Conservation (phyloP, 1,284 basidiomycete genomes). For the Ceratobasidium sp. region DNA sequence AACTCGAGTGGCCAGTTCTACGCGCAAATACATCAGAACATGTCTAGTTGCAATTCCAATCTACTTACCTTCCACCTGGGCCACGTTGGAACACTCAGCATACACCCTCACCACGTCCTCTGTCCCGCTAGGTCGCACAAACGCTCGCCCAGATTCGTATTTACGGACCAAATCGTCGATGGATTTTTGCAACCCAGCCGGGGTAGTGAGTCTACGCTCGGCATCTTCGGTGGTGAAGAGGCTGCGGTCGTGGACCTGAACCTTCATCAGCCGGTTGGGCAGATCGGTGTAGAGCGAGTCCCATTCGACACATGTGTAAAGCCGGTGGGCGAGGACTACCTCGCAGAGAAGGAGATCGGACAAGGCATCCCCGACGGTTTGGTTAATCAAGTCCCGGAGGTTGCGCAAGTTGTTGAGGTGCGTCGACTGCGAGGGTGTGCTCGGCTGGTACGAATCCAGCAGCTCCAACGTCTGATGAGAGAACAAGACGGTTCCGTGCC, state of each 20-base stretch:
- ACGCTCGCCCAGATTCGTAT: conserved; percentile 88
- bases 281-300: conserved; percentile 94
- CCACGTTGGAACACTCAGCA: conserved; percentile 85
- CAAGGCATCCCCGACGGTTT: conserved; percentile 97
- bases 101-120: conserved; percentile 99
- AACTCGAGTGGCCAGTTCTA: conserved; percentile 85
- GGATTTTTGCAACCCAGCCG: conserved; percentile 84
- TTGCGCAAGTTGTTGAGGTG: conserved; percentile 83
- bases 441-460: conserved; percentile 75
- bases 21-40: conserved; percentile 22
- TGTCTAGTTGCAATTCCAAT: conserved; percentile 11
- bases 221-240: conserved; percentile 95
- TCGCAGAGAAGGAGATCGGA: conserved; percentile 98
- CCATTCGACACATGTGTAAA: conserved; percentile 90
- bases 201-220: conserved; percentile 87
- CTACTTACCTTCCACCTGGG: conserved; percentile 83
- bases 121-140: conserved; percentile 97
- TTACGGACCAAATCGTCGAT: conserved; percentile 88
- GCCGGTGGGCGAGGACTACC: conserved; percentile 88
- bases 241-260: conserved; percentile 86
- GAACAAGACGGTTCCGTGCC: conserved; percentile 98
- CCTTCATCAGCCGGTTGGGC: conserved; percentile 97
- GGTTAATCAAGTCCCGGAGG: conserved; percentile 92
- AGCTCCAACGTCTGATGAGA: conserved; percentile 77
- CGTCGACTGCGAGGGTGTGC: conserved; percentile 82